Evolutionary conservation across 2,329 filamentous ascomycete species (phyloP).

Genomic region (Boeremia exigua): DNA sequence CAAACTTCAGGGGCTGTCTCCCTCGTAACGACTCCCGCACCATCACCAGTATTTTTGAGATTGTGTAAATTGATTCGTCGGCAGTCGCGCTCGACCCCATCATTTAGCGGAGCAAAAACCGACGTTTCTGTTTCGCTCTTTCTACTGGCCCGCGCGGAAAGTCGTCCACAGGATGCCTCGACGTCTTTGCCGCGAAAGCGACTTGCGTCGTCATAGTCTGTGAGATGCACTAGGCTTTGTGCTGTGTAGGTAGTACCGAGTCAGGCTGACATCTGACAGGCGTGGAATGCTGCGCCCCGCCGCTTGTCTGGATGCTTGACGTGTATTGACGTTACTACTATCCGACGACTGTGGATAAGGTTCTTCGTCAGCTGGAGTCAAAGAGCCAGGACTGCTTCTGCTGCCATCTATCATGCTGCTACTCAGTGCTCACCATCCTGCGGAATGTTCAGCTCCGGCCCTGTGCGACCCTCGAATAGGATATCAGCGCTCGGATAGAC

Average conservation of each 20-base stretch:
- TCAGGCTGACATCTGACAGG: slow-evolving; percentile 33
- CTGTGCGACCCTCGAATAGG: slow-evolving; percentile 1
- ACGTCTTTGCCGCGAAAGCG: neutral
- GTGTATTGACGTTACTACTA: neutral
- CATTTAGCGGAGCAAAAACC: slow-evolving; percentile 16
- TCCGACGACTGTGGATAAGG: neutral
- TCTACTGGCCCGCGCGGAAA: slow-evolving; percentile 11
- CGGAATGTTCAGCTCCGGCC: neutral
- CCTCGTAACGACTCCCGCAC: slow-evolving; percentile 32
- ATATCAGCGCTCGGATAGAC: neutral
- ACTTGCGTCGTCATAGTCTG: slow-evolving; percentile 2
- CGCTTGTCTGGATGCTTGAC: neutral
- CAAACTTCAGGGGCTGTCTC: slow-evolving; percentile 31
- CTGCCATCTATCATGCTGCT: neutral
- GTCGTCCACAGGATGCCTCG: slow-evolving; percentile 10
- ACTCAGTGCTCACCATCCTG: neutral
- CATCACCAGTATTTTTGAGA: slow-evolving; percentile 25
- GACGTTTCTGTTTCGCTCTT: slow-evolving; percentile 14
- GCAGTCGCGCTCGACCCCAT: slow-evolving; percentile 8
- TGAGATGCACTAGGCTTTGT: neutral
- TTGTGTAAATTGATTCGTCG: slow-evolving; percentile 27
- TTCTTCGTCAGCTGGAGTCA: neutral
- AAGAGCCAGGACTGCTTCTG: neutral
- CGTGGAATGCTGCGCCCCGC: slow-evolving; percentile 2
- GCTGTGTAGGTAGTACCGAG: slow-evolving; percentile 14